Conservation (phyloP, 2,329 filamentous ascomycete species). For the Neofusicoccum laricinum region DNA sequence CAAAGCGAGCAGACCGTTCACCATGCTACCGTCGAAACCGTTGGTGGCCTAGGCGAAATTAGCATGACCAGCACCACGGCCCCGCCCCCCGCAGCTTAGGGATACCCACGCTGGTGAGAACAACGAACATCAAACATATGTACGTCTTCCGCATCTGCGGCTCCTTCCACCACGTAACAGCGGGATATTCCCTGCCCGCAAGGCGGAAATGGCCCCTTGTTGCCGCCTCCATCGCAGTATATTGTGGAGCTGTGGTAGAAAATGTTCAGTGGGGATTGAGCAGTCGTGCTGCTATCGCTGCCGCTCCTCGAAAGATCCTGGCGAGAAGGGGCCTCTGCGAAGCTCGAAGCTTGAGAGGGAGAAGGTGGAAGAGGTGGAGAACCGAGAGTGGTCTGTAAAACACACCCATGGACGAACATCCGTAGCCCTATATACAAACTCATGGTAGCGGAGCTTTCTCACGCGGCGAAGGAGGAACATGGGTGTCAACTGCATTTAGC, state of each 20-base stretch:
- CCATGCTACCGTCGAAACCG: slow-evolving; percentile 23
- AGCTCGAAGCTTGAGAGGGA: neutral
- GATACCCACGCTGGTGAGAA: slow-evolving; percentile 22
- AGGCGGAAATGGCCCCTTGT: slow-evolving; percentile 31
- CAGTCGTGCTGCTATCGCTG: neutral
- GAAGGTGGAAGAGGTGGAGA: neutral
- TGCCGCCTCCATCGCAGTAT: slow-evolving; percentile 27
- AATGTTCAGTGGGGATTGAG: neutral
- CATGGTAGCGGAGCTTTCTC: neutral
- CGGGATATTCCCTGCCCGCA: slow-evolving; percentile 28
- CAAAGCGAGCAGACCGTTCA: slow-evolving; percentile 27
- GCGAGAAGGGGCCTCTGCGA: neutral
- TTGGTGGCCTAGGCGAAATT: slow-evolving; percentile 4
- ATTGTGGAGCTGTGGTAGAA: neutral
- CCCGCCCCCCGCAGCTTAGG: no score
- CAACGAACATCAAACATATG: slow-evolving; percentile 31
- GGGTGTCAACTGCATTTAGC: neutral
- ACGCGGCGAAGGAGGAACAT: neutral
- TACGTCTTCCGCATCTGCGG: slow-evolving; percentile 28
- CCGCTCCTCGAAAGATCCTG: neutral
- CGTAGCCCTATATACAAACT: slow-evolving; percentile 1
- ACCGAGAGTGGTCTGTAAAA: neutral
- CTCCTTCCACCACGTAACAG: slow-evolving; percentile 31
- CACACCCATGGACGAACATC: neutral
- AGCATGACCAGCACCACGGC: neutral